phyloP scores from a whole-genome alignment of 441 rosid genomes.

The Dalechampia spathulata region DNA sequence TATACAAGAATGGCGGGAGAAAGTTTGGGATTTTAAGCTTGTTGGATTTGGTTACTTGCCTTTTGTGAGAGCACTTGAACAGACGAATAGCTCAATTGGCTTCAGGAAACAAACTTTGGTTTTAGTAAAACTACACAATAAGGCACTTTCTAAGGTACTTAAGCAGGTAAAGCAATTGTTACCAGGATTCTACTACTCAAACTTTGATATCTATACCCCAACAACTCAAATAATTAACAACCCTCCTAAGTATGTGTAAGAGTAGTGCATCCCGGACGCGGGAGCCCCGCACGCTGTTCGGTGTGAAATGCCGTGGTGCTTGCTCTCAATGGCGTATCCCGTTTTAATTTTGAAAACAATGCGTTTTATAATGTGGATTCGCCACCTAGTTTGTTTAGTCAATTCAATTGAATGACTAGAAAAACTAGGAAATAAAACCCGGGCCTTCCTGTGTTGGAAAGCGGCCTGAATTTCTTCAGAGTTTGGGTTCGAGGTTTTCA shows the following conservation, averaged over 20 bases:
- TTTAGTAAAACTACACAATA: slow-evolving; percentile 24
- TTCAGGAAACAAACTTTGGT: slow-evolving; percentile 15
- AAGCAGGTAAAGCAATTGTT: slow-evolving; percentile 18
- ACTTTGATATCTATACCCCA: slow-evolving; percentile 21
- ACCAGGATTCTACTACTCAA: slow-evolving; percentile 22
- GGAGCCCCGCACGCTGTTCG: too few relatives aligned
- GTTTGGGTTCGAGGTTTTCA: too few relatives aligned
- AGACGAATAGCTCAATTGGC: slow-evolving; percentile 7
- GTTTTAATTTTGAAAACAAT: too few relatives aligned
- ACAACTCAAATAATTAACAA: slow-evolving; percentile 16
- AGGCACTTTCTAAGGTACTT: slow-evolving; percentile 15
- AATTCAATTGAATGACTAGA: too few relatives aligned
- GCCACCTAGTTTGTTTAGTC: too few relatives aligned
- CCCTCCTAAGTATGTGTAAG: slow-evolving; percentile 31
- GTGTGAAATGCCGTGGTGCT: too few relatives aligned
- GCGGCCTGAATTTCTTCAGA: too few relatives aligned
- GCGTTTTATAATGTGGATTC: too few relatives aligned
- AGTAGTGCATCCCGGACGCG: too few relatives aligned
- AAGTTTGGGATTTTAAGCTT: slow-evolving; percentile 1
- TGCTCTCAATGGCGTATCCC: too few relatives aligned
- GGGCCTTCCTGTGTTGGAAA: too few relatives aligned
- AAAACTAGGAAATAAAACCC: too few relatives aligned
- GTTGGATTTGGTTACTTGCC: slow-evolving; percentile 9
- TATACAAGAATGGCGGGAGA: slow-evolving; percentile 3
- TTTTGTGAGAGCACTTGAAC: slow-evolving; percentile 2